These are phyloP conservation scores for Venturia nashicola DNA, from an alignment of 2,329 filamentous ascomycete genomes.

Conservation along the genomic window DNA sequence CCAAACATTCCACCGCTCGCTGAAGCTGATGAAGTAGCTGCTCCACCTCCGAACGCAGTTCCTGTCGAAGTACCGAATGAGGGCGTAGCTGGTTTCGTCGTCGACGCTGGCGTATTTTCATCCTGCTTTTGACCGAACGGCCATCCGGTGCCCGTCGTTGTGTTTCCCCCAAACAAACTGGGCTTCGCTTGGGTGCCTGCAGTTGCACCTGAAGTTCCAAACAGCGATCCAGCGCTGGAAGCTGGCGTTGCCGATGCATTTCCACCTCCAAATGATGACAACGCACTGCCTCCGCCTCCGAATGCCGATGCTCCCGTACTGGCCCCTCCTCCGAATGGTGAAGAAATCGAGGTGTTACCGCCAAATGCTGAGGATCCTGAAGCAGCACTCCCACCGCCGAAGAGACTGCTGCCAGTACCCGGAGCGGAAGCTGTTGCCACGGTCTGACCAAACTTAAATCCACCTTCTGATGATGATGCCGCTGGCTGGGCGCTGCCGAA, in stretches of 20 bases:
- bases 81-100: not conserved
- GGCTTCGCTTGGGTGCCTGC: conserved; percentile 1
- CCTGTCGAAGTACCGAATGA: conserved; percentile 6
- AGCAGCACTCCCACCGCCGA: not conserved
- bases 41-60: conserved; percentile 7
- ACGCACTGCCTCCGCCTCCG: not conserved
- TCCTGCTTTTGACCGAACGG: not conserved
- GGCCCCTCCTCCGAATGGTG: conserved; percentile 2
- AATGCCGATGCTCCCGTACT: not conserved
- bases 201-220: conserved; percentile 1
- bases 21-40: not conserved
- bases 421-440: not conserved
- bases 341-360: not conserved
- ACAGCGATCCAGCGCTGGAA: not conserved
- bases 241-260: conserved; percentile 3
- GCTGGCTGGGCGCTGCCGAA: conserved; percentile 25
- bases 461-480: not conserved
- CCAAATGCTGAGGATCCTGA: conserved; percentile 8
- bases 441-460: not conserved
- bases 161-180: not conserved
- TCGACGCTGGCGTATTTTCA: conserved; percentile 1
- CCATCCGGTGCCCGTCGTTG: not conserved
- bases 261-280: not conserved
- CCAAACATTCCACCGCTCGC: conserved; percentile 1
- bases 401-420: not conserved